Conservation (phyloP, 176 grass and related monocot genomes). For the Oryza meyeriana region DNA sequence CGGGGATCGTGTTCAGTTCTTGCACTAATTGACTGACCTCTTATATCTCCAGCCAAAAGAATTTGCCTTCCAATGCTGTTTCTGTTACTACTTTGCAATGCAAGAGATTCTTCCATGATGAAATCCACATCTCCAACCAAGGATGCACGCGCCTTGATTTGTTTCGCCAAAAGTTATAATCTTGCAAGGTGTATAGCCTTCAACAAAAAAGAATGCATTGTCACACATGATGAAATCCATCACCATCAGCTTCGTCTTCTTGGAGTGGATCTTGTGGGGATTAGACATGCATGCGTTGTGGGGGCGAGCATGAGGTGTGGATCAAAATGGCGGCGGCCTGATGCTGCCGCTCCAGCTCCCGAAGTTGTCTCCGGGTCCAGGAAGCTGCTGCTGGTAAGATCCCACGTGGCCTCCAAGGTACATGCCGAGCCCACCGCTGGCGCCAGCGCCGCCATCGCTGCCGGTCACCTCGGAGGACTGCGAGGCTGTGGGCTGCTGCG, state of each 20-base stretch:
- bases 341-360: slow-evolving; percentile 41
- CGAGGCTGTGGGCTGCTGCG: slow-evolving; percentile 49
- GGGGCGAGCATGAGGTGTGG: not conserved
- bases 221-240: not conserved
- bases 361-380: slow-evolving; percentile 44
- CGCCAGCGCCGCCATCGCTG: slow-evolving; percentile 25
- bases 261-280: not conserved
- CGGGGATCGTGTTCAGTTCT: not conserved
- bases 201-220: not conserved
- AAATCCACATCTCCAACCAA: not conserved
- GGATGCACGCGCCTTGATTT: not conserved
- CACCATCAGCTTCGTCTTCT: not conserved
- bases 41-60: not conserved
- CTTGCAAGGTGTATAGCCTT: slow-evolving; percentile 12
- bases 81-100: not conserved
- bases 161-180: not conserved
- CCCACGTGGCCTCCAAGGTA: slow-evolving; percentile 58
- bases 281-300: not conserved
- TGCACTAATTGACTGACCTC: not conserved
- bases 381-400: slow-evolving; percentile 40
- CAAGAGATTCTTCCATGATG: not conserved
- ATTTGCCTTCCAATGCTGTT: not conserved
- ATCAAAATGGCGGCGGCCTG: slow-evolving; percentile 63
- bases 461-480: slow-evolving; percentile 72
- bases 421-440: slow-evolving; percentile 23